phyloP scores from a whole-genome alignment of 1,284 basidiomycete genomes.

The Naganishia cerealis region DNA sequence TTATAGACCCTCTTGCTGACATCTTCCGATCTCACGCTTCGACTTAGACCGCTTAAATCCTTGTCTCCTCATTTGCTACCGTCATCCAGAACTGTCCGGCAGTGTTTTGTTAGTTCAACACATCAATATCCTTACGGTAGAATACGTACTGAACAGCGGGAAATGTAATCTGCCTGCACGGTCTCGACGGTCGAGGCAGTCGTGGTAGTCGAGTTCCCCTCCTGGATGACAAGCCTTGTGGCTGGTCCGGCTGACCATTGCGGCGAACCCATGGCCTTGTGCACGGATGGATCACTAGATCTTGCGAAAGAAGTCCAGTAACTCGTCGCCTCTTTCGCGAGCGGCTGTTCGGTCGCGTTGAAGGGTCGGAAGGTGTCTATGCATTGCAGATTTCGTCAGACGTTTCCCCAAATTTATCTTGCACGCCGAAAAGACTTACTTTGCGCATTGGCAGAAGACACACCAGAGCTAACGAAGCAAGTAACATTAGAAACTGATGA shows the following conservation, averaged over 20 bases:
- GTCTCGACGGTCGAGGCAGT: slow-evolving; percentile 15
- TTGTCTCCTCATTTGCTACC: slow-evolving; percentile 23
- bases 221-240: slow-evolving; percentile 16
- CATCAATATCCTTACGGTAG: background rate
- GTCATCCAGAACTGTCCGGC: slow-evolving; percentile 25
- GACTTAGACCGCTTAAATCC: background rate
- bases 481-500: background rate
- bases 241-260: slow-evolving; percentile 6
- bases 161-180: slow-evolving; percentile 11
- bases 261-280: slow-evolving; percentile 2
- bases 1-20: background rate
- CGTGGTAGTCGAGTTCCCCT: slow-evolving; percentile 9
- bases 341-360: slow-evolving; percentile 34
- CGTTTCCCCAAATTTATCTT: background rate
- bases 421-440: slow-evolving; percentile 17
- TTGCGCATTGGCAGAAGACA: slow-evolving; percentile 28
- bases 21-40: background rate
- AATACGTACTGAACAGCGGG: slow-evolving; percentile 17
- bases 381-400: background rate
- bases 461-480: background rate
- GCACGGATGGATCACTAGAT: slow-evolving; percentile 26
- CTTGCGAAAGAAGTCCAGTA: slow-evolving; percentile 37
- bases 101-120: background rate
- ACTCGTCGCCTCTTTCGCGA: slow-evolving; percentile 32
- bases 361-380: slow-evolving; percentile 30